These are phyloP conservation scores for Russula sp. DNA, from an alignment of 768 basidiomycete genomes.

Conservation along the genomic window DNA sequence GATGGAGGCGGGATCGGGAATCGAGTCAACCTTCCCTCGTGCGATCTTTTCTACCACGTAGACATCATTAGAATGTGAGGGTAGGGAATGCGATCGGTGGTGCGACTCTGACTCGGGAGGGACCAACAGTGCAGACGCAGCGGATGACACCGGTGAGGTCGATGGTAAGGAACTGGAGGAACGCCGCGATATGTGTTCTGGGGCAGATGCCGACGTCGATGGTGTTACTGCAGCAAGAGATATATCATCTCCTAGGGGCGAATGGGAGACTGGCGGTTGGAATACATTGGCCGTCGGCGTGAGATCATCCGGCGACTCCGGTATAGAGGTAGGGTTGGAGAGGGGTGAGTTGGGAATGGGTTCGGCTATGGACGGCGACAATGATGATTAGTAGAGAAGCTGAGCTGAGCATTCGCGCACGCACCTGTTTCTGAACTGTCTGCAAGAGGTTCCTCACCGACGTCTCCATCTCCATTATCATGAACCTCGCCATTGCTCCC, in stretches of 20 bases:
- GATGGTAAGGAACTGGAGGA: conserved; percentile 5
- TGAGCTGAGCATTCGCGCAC: neutral
- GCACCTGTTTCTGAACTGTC: neutral
- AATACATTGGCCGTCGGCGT: neutral
- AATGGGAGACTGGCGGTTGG: neutral
- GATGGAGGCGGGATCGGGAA: conserved; percentile 18
- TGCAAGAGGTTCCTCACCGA: neutral
- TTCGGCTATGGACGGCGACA: neutral
- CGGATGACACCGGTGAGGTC: neutral
- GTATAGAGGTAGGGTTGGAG: neutral
- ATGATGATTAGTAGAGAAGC: neutral
- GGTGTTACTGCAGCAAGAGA: neutral
- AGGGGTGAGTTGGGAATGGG: neutral
- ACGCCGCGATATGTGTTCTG: neutral
- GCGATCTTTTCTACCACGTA: neutral
- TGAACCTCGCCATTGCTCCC: conserved; percentile 4
- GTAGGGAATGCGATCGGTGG: neutral
- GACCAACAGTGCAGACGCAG: neutral
- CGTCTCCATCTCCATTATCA: neutral
- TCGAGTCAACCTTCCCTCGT: neutral
- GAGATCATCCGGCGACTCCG: neutral
- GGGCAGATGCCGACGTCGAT: neutral
- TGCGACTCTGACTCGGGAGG: conserved; percentile 1
- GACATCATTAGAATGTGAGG: too few relatives aligned
- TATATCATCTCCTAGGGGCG: neutral